Percentiles rank a stretch among this genome's conserved stretches.
Evolutionary conservation across 768 basidiomycete species (phyloP).

Genomic region (Boletus reticulatus): DNA sequence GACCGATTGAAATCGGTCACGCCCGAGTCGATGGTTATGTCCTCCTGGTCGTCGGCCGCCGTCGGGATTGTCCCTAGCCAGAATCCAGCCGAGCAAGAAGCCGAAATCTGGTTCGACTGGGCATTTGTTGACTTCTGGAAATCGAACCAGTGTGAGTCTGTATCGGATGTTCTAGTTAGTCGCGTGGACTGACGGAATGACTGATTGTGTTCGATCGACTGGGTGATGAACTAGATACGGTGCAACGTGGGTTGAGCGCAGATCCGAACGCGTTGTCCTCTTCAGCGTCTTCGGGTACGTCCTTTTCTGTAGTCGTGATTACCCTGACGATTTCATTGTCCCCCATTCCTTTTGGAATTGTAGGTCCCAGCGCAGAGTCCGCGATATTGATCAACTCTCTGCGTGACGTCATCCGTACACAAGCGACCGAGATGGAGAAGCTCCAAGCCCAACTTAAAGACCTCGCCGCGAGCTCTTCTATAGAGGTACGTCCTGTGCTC

Average conservation of each 20-base stretch:
- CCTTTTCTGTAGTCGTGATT: background rate
- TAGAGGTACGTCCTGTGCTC: conserved; percentile 33
- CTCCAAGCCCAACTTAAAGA: conserved; percentile 61
- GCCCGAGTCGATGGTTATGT: conserved; percentile 76
- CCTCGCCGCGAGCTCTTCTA: conserved; percentile 33
- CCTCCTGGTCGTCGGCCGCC: conserved; percentile 37
- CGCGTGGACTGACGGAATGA: background rate
- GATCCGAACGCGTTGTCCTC: conserved; percentile 66
- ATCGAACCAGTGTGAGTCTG: conserved; percentile 84
- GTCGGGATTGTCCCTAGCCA: background rate
- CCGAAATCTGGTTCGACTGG: conserved; percentile 98
- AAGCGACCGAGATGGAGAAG: conserved; percentile 74
- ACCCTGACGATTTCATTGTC: background rate
- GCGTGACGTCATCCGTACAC: conserved; percentile 77
- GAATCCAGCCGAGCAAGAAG: conserved; percentile 50
- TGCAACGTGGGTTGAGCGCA: conserved; percentile 68
- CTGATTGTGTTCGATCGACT: background rate
- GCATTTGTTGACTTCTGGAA: conserved; percentile 98
- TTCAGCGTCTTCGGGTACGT: conserved; percentile 53
- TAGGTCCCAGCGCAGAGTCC: conserved; percentile 72
- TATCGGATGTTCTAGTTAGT: background rate
- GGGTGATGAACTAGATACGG: conserved; percentile 50
- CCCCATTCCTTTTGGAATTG: background rate
- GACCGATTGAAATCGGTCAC: conserved; percentile 88
- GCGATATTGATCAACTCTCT: conserved; percentile 81